Evolutionary conservation across 2,329 filamentous ascomycete genomes (phyloP), one percentile per base, ranked within the genome.

Genomic region (Aspergillus ibericus): DNA sequence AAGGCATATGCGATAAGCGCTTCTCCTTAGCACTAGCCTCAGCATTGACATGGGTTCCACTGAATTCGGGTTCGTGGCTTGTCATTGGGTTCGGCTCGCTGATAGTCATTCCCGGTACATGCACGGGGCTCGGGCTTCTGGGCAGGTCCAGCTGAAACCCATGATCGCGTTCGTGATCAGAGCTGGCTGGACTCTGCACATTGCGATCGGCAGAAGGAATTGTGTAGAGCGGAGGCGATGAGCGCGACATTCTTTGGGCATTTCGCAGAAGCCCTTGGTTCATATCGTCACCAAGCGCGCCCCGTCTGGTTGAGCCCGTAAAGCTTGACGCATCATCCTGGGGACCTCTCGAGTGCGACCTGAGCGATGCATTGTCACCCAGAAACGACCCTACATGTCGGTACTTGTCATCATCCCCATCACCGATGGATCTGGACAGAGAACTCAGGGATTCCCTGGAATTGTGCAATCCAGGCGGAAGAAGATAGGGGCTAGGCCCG

Each of bases 371-470:
- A 48, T 62, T 67, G 36, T 80, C 78, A 52, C 74, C 75, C 59
- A 85, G 77, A 70, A 90, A 88, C 34, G 80, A 77, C 6, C 70
- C 75, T 15, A 85, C 83, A 0, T 81, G 83, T 52, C 91, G 86
- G 77, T 97, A 98, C 35, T 92, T 93, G 74, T 97, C 93, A 68
- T 96, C 89, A 55, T 88, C 84, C 65, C 86, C 84, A 57, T 48
- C 44, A 29, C 87, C 83, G 47, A 93, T 83, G 2, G 88, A 89
- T 55, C 89, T 87, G 25, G 92, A 90, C 64, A 98, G 81, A 2
- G 92, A 96, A 73, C 93, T 88, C 62, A 98, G 81, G 5, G 93
- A 97, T 66, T 96, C 92, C 46, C 86, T 85, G 1, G 93, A 97
- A 69, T 85, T 82, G 42, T 95, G 87, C 18, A 93, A 71, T 55